Conservation (phyloP, 768 basidiomycete species). For the Pisolithus microcarpus region DNA sequence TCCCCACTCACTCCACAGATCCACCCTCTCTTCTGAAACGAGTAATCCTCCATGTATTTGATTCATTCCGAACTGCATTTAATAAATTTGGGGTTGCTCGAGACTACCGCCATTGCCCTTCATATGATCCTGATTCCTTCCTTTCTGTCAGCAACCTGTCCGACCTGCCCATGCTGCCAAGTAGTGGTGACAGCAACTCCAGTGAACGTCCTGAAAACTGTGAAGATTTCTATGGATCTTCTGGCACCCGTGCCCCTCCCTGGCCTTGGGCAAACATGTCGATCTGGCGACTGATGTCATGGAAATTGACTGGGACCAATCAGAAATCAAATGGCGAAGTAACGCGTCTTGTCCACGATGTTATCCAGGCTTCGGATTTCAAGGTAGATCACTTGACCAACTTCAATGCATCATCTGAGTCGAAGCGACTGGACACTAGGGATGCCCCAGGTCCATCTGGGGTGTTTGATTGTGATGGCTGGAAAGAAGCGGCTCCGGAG, state of each 20-base stretch:
- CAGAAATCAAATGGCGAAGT: neutral
- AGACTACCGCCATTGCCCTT: constrained; percentile 10
- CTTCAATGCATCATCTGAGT: neutral
- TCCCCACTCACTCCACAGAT: too few species aligned
- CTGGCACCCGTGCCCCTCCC: neutral
- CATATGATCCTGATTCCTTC: neutral
- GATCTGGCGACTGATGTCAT: neutral
- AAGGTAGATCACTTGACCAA: neutral
- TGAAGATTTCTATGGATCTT: neutral
- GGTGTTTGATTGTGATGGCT: neutral
- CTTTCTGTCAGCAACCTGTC: neutral
- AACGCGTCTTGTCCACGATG: neutral
- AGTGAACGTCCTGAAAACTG: neutral
- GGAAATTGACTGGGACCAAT: neutral
- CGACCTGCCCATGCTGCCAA: neutral
- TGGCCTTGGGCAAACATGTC: constrained; percentile 6
- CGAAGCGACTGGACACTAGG: neutral
- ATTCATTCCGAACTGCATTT: too few species aligned
- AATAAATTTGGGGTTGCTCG: constrained; percentile 10
- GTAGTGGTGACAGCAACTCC: neutral
- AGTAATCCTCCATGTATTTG: constrained; percentile 9
- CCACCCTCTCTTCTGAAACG: neutral
- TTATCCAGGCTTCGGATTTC: constrained; percentile 1
- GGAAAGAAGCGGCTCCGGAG: too few species aligned
- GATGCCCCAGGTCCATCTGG: neutral